Evolutionary conservation across 192 early-diverging fungal genomes (phyloP), one percentile per base, ranked within the genome.

Genomic region (Coemansia erecta): DNA sequence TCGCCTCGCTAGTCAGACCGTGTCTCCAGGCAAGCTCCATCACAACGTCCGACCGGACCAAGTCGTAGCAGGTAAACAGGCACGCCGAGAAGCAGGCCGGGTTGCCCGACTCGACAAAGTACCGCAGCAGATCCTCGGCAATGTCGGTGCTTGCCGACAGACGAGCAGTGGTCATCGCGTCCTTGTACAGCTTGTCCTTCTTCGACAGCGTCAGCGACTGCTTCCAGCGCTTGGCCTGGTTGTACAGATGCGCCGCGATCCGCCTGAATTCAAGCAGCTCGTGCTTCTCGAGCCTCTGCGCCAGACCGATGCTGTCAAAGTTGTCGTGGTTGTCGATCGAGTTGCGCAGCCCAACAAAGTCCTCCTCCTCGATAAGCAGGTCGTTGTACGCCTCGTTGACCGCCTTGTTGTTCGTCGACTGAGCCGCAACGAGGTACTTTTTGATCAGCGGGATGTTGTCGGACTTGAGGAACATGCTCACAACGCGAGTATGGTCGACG

Each of bases 121-220:
- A 99, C 64, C 89, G 88, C 55, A 99, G 76, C 55, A 99, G 77
- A 64, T 99, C 95, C 68, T 99, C 94, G 44, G 92, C 94, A 18
- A 94, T 87, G 50, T 95, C 92, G 14, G 86, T 82, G 61, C 87
- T 92, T 39, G 83, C 84, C 14, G 94, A 95, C 58, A 90, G 88
- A n/a, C 91, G 90, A 8, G 94, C 97, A 7, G 97, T 98, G 56
- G 95, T 94, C 92, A 99, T 99, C 1, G 95, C 95, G 64, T 99
- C 97, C 84, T 97, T 95, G 83, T 88, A 99, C 39, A 98, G 86
- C 60, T 92, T 84, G 77, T 99, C 95, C 81, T 97, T 89, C 84
- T 99, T 98, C 17, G 94, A 97, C 41, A 99, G 77, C 12, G 86
- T 83, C 68, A 99, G 89, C 22, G 94, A 95, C 70, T 99, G 91